Base-by-base conservation (phyloP, 2,329 filamentous ascomycete genomes). In the Aspergillus brunneoviolaceus region DNA sequence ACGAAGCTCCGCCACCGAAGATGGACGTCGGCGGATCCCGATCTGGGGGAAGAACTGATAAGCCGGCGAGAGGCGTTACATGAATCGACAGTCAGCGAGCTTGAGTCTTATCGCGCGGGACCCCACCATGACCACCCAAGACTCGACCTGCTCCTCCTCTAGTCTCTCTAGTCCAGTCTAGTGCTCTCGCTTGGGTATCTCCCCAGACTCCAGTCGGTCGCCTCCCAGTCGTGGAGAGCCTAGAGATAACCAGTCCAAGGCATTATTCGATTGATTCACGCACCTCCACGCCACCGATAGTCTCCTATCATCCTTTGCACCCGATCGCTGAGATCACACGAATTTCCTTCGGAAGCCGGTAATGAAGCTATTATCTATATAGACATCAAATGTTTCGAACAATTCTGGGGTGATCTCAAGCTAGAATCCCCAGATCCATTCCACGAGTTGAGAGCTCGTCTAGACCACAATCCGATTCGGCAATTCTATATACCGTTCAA, bases 211-310 rank as follows among this genome's bases (percentile, higher is more conserved):
- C 39, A 45, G 39, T 45, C 39, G 39, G 5, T 45, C 39, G 39
- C 39, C 39, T 45, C 39, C 39, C 39, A 45, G 39, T 45, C 39
- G 39, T 16, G 14, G 39, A 45, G 39, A 19, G 39, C 25, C 53
- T 4, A 59, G 39, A 63, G 63, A 67, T 67, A 67, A 67, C 62
- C 55, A 25, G 50, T 31, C 16, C 14, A 16, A 39, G 23, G 39
- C 48, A 67, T 67, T 61, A 65, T 64, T 65, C 60, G 60, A 65
- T 67, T 61, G 49, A 47, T 64, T 60, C 61, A 63, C 59, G 45
- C 58, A 64, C 42, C 45, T 55, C 49, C 14, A 45, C 39, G 60
- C 27, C 47, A 49, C 55, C 51, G 59, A 61, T 61, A 59, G 58
- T 27, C 42, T 19, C 27, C 42, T 55, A 45, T 31, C 33, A 55